A percentile compares a stretch with the other conserved stretches of the same genome.
phyloP scores from a whole-genome alignment of 108 stramenopile genomes.

The Cyclostephanos tholiformis region DNA sequence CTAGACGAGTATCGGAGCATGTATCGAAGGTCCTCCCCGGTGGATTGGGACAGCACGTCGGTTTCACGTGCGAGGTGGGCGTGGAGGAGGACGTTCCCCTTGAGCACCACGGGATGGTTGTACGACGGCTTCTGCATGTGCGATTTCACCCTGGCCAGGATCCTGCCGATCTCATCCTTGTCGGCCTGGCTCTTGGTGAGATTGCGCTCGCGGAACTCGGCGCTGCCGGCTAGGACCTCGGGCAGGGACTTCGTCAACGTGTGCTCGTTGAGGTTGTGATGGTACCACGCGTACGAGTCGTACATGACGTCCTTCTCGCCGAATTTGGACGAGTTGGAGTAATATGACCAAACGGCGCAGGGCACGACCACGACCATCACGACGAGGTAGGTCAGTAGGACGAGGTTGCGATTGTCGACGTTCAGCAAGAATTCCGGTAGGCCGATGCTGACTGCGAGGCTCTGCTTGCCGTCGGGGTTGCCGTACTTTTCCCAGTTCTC shows the following conservation, averaged over 20 bases:
- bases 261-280: constrained; percentile 84
- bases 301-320: constrained; percentile 99
- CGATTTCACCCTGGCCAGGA: constrained; percentile 52
- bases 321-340: constrained; percentile 93
- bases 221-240: constrained; percentile 85
- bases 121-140: constrained; percentile 92
- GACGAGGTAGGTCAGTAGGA: constrained; percentile 93
- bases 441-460: constrained; percentile 94
- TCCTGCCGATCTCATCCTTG: constrained; percentile 63
- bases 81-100: constrained; percentile 96
- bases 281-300: constrained; percentile 95
- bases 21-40: constrained; percentile 73
- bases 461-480: constrained; percentile 98
- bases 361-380: constrained; percentile 97
- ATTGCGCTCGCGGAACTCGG: constrained; percentile 88
- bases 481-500: constrained; percentile 97
- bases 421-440: constrained; percentile 93
- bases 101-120: constrained; percentile 85
- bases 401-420: constrained; percentile 88
- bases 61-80: constrained; percentile 83
- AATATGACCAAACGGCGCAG: constrained; percentile 89
- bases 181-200: constrained; percentile 67
- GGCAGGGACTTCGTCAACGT: constrained; percentile 77
- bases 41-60: constrained; percentile 44
- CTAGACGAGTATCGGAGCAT: constrained; percentile 84